Conservation (phyloP, 352 stramenopile genomes). For the Peronospora belbahrii region DNA sequence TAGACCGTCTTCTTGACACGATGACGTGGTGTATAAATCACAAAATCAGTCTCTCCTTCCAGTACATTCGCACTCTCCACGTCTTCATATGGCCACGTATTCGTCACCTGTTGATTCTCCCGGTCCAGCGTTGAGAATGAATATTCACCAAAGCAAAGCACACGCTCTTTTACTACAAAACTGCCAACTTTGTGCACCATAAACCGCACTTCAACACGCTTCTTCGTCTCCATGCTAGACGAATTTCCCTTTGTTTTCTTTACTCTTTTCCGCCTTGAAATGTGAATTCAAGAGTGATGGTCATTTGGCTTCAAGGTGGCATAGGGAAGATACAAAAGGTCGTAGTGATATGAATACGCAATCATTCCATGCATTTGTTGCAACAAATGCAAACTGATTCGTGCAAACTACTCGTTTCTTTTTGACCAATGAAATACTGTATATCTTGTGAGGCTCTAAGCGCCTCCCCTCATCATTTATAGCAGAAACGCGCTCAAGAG, state of each 20-base stretch:
- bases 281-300: constrained; percentile 2
- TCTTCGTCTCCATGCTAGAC: constrained; percentile 38
- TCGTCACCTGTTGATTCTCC: constrained; percentile 66
- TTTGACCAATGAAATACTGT: constrained; percentile 1
- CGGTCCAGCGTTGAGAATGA: constrained; percentile 66
- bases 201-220: constrained; percentile 60
- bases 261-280: neutral
- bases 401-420: neutral
- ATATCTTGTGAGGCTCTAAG: constrained; percentile 14
- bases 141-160: constrained; percentile 69
- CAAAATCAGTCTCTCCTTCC: constrained; percentile 74
- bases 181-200: constrained; percentile 81
- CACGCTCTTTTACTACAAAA: constrained; percentile 80
- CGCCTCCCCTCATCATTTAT: constrained; percentile 14
- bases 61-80: constrained; percentile 51
- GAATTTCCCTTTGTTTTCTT: neutral
- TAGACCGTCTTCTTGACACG: constrained; percentile 78
- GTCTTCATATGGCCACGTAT: constrained; percentile 77
- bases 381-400: neutral
- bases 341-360: no score
- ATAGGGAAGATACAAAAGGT: constrained; percentile 31
- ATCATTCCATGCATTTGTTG: no score
- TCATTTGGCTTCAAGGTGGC: constrained; percentile 4
- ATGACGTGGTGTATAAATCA: constrained; percentile 67
- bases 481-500: no score